Base-by-base conservation (phyloP, 2,329 filamentous ascomycete species). In the Thielaviopsis ethacetica region DNA sequence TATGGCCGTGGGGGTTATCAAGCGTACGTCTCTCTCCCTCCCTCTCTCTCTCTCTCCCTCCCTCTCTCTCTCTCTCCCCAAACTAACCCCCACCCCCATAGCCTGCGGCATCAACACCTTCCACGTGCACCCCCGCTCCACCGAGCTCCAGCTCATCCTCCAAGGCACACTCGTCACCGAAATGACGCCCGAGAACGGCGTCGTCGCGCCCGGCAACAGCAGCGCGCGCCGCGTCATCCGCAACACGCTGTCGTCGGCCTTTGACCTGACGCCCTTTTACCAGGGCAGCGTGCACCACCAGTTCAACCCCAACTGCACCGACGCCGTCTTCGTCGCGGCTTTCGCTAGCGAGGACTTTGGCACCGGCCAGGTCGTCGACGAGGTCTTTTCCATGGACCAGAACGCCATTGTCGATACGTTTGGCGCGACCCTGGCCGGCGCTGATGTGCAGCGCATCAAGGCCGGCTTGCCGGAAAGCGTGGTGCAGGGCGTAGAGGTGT, bases 91-190 rank as follows among this genome's bases (percentile, higher is more conserved):
- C n/a, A n/a, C n/a, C n/a, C n/a, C n/a, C n/a, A 67, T 61, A 66
- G 69, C 72, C 41, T 82, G 78, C 64, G 78, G 75, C 60, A 76
- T 82, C 68, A 80, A 79, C 71, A 79, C 75, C 7, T 76, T 77
- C 19, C 78, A 81, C 69, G 71, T 76, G 3, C 78, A 80, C 67
- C 76, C 76, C 54, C 76, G 78, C 50, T 73, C 75, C 34, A 71
- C 74, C 34, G 77, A 81, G 69, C 73, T 81, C 56, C 75, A 77
- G 62, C 69, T 79, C 66, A 72, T 80, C 63, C 72, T 74, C 53
- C 63, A 73, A 49, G 78, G 78, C 58, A 69, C 67, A 22, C 67
- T 80, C 62, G 69, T 76, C 58, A 74, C 75, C 51, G 75, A 77
- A 64, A 78, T 80, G 72, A 68, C 76, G 1, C 71, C 76, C 19